A percentile compares a stretch with the other conserved stretches of the same genome.
Conservation (phyloP, 2,329 filamentous ascomycete genomes). For the Epicoccum nigrum region DNA sequence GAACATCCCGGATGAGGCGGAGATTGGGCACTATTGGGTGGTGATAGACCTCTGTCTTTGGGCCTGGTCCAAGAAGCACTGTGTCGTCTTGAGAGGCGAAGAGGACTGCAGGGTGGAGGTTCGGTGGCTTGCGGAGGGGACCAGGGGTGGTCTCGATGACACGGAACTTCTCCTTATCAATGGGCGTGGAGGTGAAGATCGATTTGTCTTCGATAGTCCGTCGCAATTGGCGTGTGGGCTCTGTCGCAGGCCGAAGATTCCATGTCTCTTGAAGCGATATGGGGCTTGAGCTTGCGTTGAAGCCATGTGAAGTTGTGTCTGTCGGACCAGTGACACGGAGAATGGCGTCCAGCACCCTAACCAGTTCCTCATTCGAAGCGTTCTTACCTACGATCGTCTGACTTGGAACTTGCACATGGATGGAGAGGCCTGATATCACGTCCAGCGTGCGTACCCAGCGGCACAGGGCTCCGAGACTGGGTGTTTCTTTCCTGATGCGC, state of each 20-base stretch:
- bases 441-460: constrained; percentile 76
- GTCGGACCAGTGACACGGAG: constrained; percentile 67
- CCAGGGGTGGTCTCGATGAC: constrained; percentile 68
- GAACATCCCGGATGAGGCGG: constrained; percentile 64
- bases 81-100: constrained; percentile 66
- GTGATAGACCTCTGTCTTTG: constrained; percentile 60
- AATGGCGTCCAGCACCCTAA: constrained; percentile 68
- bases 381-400: constrained; percentile 37
- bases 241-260: constrained; percentile 59
- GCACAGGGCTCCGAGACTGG: constrained; percentile 71
- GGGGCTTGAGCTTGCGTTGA: constrained; percentile 47
- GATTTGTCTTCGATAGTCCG: constrained; percentile 65
- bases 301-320: constrained; percentile 52
- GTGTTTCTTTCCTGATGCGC: constrained; percentile 68
- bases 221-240: constrained; percentile 56
- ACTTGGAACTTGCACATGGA: constrained; percentile 54
- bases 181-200: constrained; percentile 39
- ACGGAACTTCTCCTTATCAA: constrained; percentile 52
- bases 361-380: constrained; percentile 58
- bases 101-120: constrained; percentile 69
- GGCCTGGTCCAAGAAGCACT: constrained; percentile 56
- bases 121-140: constrained; percentile 68
- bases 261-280: constrained; percentile 67
- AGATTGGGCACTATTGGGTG: constrained; percentile 70
- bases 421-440: constrained; percentile 69